Base-by-base conservation (phyloP, 1,139 yeast species). In the Candida albicans region DNA sequence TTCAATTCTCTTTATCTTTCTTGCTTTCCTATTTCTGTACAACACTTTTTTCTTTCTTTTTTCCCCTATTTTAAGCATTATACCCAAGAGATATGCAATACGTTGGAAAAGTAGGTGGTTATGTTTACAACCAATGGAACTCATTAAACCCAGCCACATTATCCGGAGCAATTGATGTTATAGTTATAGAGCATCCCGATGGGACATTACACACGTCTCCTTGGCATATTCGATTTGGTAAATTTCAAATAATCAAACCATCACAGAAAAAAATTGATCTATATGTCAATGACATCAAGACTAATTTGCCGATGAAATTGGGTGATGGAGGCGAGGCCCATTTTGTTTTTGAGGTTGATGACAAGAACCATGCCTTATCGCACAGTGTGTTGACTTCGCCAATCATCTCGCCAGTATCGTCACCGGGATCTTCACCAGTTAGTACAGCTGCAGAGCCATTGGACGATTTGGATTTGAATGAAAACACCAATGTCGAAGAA, bases 301-400 rank as follows among this genome's bases (percentile, higher is more conserved):
- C 95, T 0, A 85, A 88, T 54, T 71, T 91, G 45, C 96, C 96
- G 10, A 93, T 93, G 99, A 93, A 93, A 64, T 68, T 93, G 40
- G 96, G 97, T 10, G 99, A 93, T 49, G 96, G 96, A 2, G 99
- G 99, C 24, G 99, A 93, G 64, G 99, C 98, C 0, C 91, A 90
- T 62, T 93, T 93, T 60, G 99, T 93, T 39, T 91, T 93, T 67
- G 96, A 91, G 58, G 87, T 97, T 2, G 78, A 77, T 33, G 87
- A 96, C 2, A 78, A 77, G 26, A 75, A 77, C 44, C 62, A 65
- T 24, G 77, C 78, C 41, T 55, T 62, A 28, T 96, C 96, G 1
- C 73, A 76, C 45, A 86, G 88, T 50, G 76, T 89, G 49, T 78
- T 89, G 52, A 90, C 99, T 0, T 89, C 97, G 0, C 99, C 99